Percentiles rank a stretch among this genome's conserved stretches.
Conservation (phyloP, 202 grass and related monocot genomes). For the Digitaria exilis region DNA sequence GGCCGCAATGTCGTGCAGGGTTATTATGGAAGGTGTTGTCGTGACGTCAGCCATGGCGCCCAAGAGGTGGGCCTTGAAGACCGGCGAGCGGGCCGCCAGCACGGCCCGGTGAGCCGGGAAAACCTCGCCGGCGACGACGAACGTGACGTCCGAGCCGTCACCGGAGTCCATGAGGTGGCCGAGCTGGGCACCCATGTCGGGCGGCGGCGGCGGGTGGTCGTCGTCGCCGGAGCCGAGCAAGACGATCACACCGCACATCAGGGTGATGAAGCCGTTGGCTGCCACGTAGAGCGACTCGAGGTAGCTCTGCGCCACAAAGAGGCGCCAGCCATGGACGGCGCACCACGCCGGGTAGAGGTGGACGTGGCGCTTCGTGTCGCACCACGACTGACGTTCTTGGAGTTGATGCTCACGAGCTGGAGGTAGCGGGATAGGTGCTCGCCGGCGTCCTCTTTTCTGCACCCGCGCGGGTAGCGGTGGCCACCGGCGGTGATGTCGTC, state of each 20-base stretch:
- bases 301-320: not conserved
- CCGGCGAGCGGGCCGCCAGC: constrained; percentile 32
- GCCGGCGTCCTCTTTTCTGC: too few species aligned
- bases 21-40: not conserved
- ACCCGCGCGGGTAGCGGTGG: not conserved
- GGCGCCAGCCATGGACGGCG: not conserved
- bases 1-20: constrained; percentile 7
- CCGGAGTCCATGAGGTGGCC: constrained; percentile 1
- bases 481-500: not conserved
- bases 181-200: constrained; percentile 1
- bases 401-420: not conserved
- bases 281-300: not conserved
- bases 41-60: constrained; percentile 14
- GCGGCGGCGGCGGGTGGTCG: not conserved
- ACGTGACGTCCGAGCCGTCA: constrained; percentile 18
- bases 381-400: not conserved
- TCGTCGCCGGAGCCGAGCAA: too few species aligned
- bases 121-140: constrained; percentile 23
- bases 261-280: not conserved
- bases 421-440: constrained; percentile 15
- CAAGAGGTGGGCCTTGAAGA: constrained; percentile 33
- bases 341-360: not conserved
- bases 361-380: not conserved
- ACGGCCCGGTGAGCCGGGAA: constrained; percentile 12
- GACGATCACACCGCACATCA: not conserved